phyloP scores from a whole-genome alignment of 1,284 basidiomycete species.

The Tausonia pullulans region DNA sequence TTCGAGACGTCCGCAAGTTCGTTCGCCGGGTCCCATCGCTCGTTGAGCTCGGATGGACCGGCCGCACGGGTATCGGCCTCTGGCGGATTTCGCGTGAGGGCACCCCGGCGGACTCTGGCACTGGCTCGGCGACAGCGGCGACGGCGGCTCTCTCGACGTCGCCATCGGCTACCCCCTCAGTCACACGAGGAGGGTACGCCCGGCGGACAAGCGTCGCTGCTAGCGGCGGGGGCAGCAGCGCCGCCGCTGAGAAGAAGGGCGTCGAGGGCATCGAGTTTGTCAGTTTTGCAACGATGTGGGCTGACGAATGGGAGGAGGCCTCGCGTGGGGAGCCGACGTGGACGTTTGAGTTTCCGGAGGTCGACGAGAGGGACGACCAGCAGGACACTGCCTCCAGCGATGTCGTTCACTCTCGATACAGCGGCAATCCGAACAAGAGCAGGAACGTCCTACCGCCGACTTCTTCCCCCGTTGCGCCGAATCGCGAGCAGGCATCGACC shows the following conservation, averaged over 20 bases:
- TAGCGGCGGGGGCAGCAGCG: not conserved
- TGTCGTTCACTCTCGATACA: no score
- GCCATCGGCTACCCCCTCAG: not conserved
- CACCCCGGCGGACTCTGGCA: not conserved
- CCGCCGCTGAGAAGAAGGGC: not conserved
- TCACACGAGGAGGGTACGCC: not conserved
- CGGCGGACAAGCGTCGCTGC: not conserved
- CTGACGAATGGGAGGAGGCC: constrained; percentile 11
- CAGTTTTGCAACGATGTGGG: constrained; percentile 4
- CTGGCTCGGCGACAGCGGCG: no score
- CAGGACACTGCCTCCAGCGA: no score
- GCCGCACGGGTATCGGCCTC: constrained; percentile 8
- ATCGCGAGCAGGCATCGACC: no score
- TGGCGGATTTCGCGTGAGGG: constrained; percentile 2
- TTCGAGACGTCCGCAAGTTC: constrained; percentile 8
- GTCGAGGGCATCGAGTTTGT: constrained; percentile 7
- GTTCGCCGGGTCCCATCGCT: constrained; percentile 7
- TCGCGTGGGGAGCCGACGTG: constrained; percentile 1
- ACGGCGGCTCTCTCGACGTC: not conserved
- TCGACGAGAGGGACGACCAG: no score
- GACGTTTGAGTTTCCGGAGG: not conserved
- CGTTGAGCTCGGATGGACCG: constrained; percentile 15
- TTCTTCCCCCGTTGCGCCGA: no score
- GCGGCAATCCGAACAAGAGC: no score
- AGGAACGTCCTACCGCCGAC: no score